Percentiles rank a stretch among this genome's conserved stretches.
phyloP scores from a whole-genome alignment of 169 alveolate species.

The Eimeria acervulina region DNA sequence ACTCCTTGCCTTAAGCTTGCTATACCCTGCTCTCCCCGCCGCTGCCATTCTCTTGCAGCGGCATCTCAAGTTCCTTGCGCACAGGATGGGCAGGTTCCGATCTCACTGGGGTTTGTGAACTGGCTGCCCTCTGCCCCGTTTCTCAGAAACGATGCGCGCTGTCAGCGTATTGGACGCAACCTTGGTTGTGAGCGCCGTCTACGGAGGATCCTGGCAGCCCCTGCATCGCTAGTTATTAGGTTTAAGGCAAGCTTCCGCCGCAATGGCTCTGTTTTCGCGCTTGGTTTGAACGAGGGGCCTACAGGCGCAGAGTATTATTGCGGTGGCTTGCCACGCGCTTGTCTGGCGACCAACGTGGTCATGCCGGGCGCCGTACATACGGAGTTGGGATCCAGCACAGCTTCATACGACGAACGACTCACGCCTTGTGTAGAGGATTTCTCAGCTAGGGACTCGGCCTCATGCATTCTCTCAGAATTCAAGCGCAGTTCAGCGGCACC shows the following conservation, averaged over 20 bases:
- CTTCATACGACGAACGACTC: neutral
- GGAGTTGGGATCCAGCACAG: neutral
- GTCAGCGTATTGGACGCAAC: neutral
- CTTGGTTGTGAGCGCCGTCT: neutral
- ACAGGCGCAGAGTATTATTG: neutral
- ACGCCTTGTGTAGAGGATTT: neutral
- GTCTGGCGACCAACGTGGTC: conserved; percentile 22
- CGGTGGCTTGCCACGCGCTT: conserved; percentile 66
- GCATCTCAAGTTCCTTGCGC: neutral
- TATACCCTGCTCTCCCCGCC: neutral
- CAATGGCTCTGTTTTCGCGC: neutral
- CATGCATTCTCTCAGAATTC: neutral
- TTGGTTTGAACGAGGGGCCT: neutral
- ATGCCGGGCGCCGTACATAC: conserved; percentile 27
- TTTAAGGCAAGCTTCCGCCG: neutral
- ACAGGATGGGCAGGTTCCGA: neutral
- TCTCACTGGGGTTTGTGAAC: neutral
- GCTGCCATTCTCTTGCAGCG: neutral
- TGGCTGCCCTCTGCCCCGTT: neutral
- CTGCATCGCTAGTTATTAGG: neutral
- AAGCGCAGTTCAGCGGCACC: neutral
- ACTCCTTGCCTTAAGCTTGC: neutral
- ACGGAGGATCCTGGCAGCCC: neutral
- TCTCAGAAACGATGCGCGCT: neutral
- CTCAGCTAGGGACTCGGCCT: neutral